A percentile compares a stretch with the other conserved stretches of the same genome.
Conservation (phyloP, 352 stramenopile species). For the Pythium guiyangense region DNA sequence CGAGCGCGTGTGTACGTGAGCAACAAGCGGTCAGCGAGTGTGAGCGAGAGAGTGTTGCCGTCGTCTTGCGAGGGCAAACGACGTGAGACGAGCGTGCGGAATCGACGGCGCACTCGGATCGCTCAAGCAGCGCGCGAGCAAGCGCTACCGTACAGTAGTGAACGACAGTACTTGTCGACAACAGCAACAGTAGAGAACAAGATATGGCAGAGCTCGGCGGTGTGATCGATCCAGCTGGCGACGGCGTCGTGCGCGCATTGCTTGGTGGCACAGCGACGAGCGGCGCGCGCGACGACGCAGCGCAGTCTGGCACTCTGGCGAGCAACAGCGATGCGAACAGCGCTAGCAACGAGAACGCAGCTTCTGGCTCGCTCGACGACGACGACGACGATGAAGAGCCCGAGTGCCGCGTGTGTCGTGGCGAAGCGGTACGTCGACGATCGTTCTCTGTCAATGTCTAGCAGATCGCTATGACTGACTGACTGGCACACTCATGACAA, state of each 20-base stretch:
- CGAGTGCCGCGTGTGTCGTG: conserved; percentile 93
- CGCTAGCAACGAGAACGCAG: background rate
- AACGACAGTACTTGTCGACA: too few relatives aligned
- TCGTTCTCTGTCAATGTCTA: too few relatives aligned
- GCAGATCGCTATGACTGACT: too few relatives aligned
- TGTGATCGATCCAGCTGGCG: conserved; percentile 5
- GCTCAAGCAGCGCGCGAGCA: background rate
- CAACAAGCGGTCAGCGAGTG: too few relatives aligned
- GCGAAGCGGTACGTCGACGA: conserved; percentile 67
- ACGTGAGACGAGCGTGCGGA: too few relatives aligned
- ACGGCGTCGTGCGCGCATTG: conserved; percentile 4
- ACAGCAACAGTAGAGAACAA: too few relatives aligned
- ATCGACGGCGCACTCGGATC: background rate
- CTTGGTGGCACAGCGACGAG: background rate
- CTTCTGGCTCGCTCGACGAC: too few relatives aligned
- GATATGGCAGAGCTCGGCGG: conserved; percentile 8
- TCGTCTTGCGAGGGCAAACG: too few relatives aligned
- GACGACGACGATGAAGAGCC: conserved; percentile 64
- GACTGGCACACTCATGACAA: background rate
- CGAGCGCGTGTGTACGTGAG: too few relatives aligned
- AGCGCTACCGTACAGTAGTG: background rate
- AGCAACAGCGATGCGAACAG: background rate
- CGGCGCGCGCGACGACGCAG: background rate
- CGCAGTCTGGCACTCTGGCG: background rate
- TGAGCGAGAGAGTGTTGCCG: too few relatives aligned